phyloP scores from a whole-genome alignment of 2,329 filamentous ascomycete genomes.

The Aspergillus awamori region DNA sequence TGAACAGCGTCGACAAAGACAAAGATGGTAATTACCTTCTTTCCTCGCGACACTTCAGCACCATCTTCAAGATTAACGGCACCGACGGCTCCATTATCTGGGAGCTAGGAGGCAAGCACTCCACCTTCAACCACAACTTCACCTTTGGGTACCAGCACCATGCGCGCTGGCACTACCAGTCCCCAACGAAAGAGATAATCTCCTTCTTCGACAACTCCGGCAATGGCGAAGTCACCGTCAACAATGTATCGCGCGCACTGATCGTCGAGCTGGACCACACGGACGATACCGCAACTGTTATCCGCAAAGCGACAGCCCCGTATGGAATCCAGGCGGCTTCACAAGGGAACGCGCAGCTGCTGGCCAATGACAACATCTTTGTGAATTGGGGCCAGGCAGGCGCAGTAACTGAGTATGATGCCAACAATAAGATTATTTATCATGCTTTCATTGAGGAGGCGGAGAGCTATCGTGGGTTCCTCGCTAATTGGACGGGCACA shows the following conservation, averaged over 20 bases:
- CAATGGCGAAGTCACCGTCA: conserved; percentile 45
- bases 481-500: conserved; percentile 44
- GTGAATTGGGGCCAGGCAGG: conserved; percentile 61
- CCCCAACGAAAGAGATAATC: conserved; percentile 51
- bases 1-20: conserved; percentile 50
- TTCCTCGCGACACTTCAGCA: conserved; percentile 49
- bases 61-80: conserved; percentile 53
- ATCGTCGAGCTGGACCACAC: conserved; percentile 51
- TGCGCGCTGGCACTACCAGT: conserved; percentile 50
- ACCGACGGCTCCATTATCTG: conserved; percentile 52
- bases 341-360: conserved; percentile 57
- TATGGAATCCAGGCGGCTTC: conserved; percentile 55
- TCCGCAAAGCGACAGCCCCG: conserved; percentile 46
- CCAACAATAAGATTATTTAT: conserved; percentile 40
- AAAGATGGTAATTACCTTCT: conserved; percentile 51
- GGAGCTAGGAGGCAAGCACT: conserved; percentile 50
- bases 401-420: conserved; percentile 40
- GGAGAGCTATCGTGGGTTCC: conserved; percentile 45
- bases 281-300: conserved; percentile 47
- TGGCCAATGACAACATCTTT: conserved; percentile 57
- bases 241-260: conserved; percentile 50
- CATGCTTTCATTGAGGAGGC: conserved; percentile 44
- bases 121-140: conserved; percentile 50
- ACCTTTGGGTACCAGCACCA: conserved; percentile 57
- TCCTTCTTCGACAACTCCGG: conserved; percentile 60